These are phyloP conservation scores for Hypsizygus ulmarius DNA, from an alignment of 1,284 basidiomycete species.

Conservation along the genomic window DNA sequence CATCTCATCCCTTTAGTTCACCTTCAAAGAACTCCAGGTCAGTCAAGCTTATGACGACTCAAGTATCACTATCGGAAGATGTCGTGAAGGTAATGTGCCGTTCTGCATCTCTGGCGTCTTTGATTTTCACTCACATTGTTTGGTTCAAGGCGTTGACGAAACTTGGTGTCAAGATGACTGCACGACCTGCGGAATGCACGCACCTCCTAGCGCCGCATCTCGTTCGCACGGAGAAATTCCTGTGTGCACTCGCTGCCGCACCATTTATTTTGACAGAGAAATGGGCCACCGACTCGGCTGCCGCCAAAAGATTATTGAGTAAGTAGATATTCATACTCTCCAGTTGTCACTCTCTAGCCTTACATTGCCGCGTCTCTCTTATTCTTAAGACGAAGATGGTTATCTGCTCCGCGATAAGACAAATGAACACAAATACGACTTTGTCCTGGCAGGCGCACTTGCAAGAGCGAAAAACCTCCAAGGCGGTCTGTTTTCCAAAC, in stretches of 20 bases:
- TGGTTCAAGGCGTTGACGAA: slow-evolving; percentile 50
- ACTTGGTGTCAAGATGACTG: slow-evolving; percentile 62
- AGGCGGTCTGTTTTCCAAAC: slow-evolving; percentile 56
- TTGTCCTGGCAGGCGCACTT: slow-evolving; percentile 61
- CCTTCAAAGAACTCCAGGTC: slow-evolving; percentile 13
- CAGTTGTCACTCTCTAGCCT: no score
- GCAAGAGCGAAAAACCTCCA: slow-evolving; percentile 48
- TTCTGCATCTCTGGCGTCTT: not conserved
- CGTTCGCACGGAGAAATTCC: slow-evolving; percentile 80
- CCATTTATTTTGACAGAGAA: slow-evolving; percentile 61
- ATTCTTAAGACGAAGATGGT: slow-evolving; percentile 53
- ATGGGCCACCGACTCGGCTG: slow-evolving; percentile 65
- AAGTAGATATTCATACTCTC: slow-evolving; percentile 31
- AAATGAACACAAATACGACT: slow-evolving; percentile 62
- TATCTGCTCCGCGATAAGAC: slow-evolving; percentile 58
- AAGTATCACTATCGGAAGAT: slow-evolving; percentile 51
- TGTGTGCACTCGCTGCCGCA: slow-evolving; percentile 63
- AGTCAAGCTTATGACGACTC: slow-evolving; percentile 59
- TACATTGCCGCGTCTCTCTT: no score
- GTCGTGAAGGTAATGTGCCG: slow-evolving; percentile 46
- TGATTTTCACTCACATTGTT: slow-evolving; percentile 3
- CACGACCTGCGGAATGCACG: slow-evolving; percentile 65
- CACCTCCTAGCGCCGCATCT: slow-evolving; percentile 69
- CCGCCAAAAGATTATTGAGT: slow-evolving; percentile 61
- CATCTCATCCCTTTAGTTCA: not conserved